Base-by-base conservation (phyloP, 176 grass and related monocot genomes). In the Carex scoparia region DNA sequence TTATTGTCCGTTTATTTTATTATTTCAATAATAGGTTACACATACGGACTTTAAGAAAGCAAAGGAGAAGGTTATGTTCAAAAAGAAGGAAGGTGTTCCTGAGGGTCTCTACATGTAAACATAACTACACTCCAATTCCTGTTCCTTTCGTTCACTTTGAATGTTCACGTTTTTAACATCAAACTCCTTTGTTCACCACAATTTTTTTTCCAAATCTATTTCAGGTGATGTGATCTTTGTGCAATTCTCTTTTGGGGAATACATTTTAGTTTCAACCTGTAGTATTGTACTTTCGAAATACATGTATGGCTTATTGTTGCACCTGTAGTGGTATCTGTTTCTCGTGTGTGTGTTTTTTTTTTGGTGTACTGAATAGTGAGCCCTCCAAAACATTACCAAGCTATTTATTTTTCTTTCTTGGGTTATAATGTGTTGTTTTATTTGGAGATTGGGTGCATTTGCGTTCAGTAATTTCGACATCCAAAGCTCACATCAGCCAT, bases 31-130 rank as follows among this genome's bases (percentile, higher is more conserved):
- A 28, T 31, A 99, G 96, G 93, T 99, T 30, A 99, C 87, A 6
- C 96, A 99, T 76, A 31, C 71, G 0, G 96, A 99, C 83, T 96
- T 94, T 79, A 98, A 93, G 89, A 98, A 94, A 85, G 95, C 95
- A 13, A 98, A 98, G 86, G 95, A 98, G 85, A 98, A 98, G 81
- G 95, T 98, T 31, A 98, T 98, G 95, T 98, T 95, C 86, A 99
- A 99, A 88, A 99, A 99, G 91, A 95, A 96, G 91, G 97, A 99
- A 96, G 97, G 97, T 38, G 95, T 92, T 19, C 95, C 95, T 2
- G 95, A 98, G 83, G 95, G 95, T 38, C 95, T 98, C 67, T 93
- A 98, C 88, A 94, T 98, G 95, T 93, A 84, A 91, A 67, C 53
- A n/a, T 30, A 31, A 18, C 48, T 67, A 54, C 65, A 10, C 19